A percentile compares a stretch with the other conserved stretches of the same genome.
Evolutionary conservation across 2,329 filamentous ascomycete species (phyloP).

Genomic region (Albifimbria verrucaria): DNA sequence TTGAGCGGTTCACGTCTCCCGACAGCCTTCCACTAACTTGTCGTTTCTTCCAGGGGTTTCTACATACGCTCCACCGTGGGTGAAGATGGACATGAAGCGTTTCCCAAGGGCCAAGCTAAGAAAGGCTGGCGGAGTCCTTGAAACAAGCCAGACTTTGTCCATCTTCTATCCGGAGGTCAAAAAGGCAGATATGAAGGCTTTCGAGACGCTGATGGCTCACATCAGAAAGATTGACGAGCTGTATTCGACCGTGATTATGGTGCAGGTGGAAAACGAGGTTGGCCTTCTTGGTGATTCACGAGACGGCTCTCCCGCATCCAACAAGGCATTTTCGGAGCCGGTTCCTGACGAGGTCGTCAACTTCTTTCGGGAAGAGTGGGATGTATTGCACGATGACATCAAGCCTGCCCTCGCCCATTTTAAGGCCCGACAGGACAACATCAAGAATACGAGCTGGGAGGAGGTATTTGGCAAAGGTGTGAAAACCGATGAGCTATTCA

Average conservation of each 20-base stretch:
- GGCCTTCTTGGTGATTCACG: constrained; percentile 46
- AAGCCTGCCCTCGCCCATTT: not conserved
- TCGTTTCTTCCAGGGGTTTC: constrained; percentile 16
- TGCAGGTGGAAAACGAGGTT: constrained; percentile 50
- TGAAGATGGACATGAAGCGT: constrained; percentile 19
- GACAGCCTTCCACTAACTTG: not conserved
- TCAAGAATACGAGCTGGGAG: constrained; percentile 17
- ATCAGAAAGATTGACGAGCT: constrained; percentile 36
- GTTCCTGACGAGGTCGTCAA: constrained; percentile 8
- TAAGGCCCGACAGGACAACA: not conserved
- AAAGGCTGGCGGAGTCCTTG: constrained; percentile 18
- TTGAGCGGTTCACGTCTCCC: no score
- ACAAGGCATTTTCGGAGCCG: constrained; percentile 15
- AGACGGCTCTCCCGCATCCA: constrained; percentile 35
- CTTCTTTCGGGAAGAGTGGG: constrained; percentile 6
- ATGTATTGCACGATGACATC: constrained; percentile 5
- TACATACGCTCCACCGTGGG: constrained; percentile 22
- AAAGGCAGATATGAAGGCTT: constrained; percentile 18
- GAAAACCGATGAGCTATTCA: constrained; percentile 22
- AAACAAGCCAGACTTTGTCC: constrained; percentile 24
- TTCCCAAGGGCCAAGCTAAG: constrained; percentile 24
- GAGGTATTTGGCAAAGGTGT: constrained; percentile 22
- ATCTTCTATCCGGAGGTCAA: constrained; percentile 10
- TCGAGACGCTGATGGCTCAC: constrained; percentile 24
- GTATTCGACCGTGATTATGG: constrained; percentile 47